Evolutionary conservation across 1,284 basidiomycete species (phyloP).

Genomic region (Clitocybe nebularis): DNA sequence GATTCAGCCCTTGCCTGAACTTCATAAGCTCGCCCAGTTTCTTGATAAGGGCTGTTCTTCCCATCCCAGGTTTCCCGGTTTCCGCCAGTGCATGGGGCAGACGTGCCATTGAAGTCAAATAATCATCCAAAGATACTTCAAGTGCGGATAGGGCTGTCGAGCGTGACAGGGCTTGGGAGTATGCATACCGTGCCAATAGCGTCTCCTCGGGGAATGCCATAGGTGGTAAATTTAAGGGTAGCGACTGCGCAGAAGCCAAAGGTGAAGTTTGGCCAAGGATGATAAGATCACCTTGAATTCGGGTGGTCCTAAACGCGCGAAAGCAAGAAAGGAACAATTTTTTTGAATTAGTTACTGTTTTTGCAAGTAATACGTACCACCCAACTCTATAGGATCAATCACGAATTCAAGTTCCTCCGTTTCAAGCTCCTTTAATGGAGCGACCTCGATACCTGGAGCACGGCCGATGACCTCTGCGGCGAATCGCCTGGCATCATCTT

Average conservation of each 20-base stretch:
- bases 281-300: slow-evolving; percentile 85
- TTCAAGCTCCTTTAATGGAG: slow-evolving; percentile 66
- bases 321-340: slow-evolving; percentile 8
- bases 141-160: slow-evolving; percentile 82
- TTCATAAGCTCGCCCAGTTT: slow-evolving; percentile 87
- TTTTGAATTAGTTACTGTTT: slow-evolving; percentile 14
- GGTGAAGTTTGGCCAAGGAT: slow-evolving; percentile 73
- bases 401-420: slow-evolving; percentile 90
- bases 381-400: slow-evolving; percentile 81
- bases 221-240: slow-evolving; percentile 42
- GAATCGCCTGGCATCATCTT: slow-evolving; percentile 73
- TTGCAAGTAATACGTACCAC: slow-evolving; percentile 20
- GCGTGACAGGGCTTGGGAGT: slow-evolving; percentile 84
- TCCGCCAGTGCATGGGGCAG: slow-evolving; percentile 72
- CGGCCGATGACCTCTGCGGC: slow-evolving; percentile 57
- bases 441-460: slow-evolving; percentile 55
- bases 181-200: slow-evolving; percentile 81
- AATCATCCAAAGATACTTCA: slow-evolving; percentile 77
- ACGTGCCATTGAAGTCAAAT: slow-evolving; percentile 75
- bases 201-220: slow-evolving; percentile 59
- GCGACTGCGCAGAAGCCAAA: slow-evolving; percentile 38
- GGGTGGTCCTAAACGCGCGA: slow-evolving; percentile 54
- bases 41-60: slow-evolving; percentile 75
- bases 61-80: slow-evolving; percentile 80
- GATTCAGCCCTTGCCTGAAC: slow-evolving; percentile 83